A percentile compares a stretch with the other conserved stretches of the same genome.
These are phyloP conservation scores for Gaeumannomyces tritici DNA, from an alignment of 2,329 filamentous ascomycete genomes.

Conservation along the genomic window DNA sequence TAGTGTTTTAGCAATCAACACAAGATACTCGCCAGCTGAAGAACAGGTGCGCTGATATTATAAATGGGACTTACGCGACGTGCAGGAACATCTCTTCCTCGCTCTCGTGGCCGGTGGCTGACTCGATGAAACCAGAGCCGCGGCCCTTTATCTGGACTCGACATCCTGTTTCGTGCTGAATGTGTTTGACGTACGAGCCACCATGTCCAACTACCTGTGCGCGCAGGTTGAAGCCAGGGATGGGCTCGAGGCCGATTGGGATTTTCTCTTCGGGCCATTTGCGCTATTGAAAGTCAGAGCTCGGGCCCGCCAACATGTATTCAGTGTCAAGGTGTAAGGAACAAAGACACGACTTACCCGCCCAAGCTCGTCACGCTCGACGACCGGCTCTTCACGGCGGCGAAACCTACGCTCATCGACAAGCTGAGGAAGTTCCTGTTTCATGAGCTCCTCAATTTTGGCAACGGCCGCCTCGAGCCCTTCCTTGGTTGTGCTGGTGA, in stretches of 20 bases:
- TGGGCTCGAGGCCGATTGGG: slow-evolving; percentile 78
- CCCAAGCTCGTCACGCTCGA: slow-evolving; percentile 86
- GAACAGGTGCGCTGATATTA: not conserved
- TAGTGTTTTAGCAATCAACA: slow-evolving; percentile 1
- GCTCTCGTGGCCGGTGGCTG: slow-evolving; percentile 77
- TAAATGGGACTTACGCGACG: slow-evolving; percentile 62
- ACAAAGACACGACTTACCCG: slow-evolving; percentile 45
- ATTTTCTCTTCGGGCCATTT: slow-evolving; percentile 99
- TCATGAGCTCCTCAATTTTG: slow-evolving; percentile 91
- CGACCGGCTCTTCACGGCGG: slow-evolving; percentile 45
- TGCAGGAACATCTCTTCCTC: slow-evolving; percentile 97
- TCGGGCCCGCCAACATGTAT: not conserved
- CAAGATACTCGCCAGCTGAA: not conserved
- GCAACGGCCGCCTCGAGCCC: slow-evolving; percentile 82
- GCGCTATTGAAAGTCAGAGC: slow-evolving; percentile 35
- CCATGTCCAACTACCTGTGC: slow-evolving; percentile 93
- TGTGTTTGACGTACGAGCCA: slow-evolving; percentile 94
- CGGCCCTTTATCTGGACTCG: slow-evolving; percentile 97
- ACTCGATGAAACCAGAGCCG: slow-evolving; percentile 88
- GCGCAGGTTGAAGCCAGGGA: slow-evolving; percentile 90
- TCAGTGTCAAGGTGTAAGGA: slow-evolving; percentile 15
- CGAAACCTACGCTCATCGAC: slow-evolving; percentile 92
- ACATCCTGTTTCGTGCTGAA: slow-evolving; percentile 89
- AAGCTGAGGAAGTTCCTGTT: slow-evolving; percentile 88
- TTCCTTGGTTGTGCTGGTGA: slow-evolving; percentile 85